These are phyloP conservation scores for Ceratocystis cacaofunesta DNA, from an alignment of 2,329 filamentous ascomycete genomes.

Conservation along the genomic window DNA sequence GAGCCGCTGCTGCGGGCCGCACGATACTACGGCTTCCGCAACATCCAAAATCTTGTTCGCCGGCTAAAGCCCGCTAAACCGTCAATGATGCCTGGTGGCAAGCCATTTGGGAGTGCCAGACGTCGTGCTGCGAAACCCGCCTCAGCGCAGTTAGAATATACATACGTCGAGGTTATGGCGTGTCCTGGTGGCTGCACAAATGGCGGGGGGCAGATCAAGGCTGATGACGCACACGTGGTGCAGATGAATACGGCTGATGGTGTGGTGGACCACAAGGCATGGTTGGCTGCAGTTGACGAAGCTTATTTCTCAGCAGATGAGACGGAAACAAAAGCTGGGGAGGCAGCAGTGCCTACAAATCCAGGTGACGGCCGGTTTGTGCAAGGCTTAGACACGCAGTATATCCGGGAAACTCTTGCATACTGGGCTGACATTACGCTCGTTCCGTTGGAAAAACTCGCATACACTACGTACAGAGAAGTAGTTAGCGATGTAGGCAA, in stretches of 20 bases:
- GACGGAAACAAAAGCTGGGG: background rate
- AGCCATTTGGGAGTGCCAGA: constrained; percentile 40
- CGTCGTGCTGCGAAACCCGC: constrained; percentile 23
- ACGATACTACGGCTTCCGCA: constrained; percentile 92
- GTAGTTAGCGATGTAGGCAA: constrained; percentile 94
- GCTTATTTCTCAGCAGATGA: constrained; percentile 73
- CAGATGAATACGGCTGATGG: constrained; percentile 35
- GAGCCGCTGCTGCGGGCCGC: constrained; percentile 61
- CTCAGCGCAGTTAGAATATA: constrained; percentile 47
- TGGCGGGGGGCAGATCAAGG: constrained; percentile 87
- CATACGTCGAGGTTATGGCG: constrained; percentile 98
- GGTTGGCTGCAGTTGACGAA: constrained; percentile 70
- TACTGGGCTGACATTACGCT: constrained; percentile 64
- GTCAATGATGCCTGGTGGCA: constrained; percentile 68
- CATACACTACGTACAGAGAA: constrained; percentile 76
- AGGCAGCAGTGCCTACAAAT: background rate
- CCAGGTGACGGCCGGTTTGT: constrained; percentile 32
- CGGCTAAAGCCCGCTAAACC: constrained; percentile 66
- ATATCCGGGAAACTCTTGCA: constrained; percentile 52
- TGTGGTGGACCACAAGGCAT: constrained; percentile 69
- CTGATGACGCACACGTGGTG: constrained; percentile 55
- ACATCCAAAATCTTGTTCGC: constrained; percentile 96
- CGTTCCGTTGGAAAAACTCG: constrained; percentile 55
- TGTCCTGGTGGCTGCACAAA: constrained; percentile 98
- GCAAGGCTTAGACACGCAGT: constrained; percentile 49